Conservation (phyloP, 805 yeast species). For the Kodamaea kaohsiungensis region DNA sequence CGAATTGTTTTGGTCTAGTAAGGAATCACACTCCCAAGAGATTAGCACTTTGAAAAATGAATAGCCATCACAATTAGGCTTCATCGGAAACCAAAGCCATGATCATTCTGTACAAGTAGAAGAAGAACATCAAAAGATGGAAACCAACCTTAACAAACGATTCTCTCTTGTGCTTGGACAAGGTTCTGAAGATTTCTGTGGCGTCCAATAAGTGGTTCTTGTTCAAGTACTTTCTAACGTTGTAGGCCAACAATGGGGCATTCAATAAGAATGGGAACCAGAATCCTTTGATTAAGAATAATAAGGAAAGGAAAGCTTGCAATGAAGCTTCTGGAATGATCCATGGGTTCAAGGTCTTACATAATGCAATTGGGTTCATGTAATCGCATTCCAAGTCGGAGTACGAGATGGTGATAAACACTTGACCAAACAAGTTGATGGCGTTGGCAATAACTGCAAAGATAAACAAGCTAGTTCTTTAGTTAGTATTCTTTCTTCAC, state of each 20-base stretch:
- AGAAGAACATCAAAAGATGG: slow-evolving; percentile 90
- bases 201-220: slow-evolving; percentile 91
- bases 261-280: slow-evolving; percentile 88
- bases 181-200: slow-evolving; percentile 94
- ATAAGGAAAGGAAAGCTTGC: slow-evolving; percentile 68
- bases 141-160: slow-evolving; percentile 87
- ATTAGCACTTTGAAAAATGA: background rate
- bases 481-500: slow-evolving; percentile 12
- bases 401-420: slow-evolving; percentile 92
- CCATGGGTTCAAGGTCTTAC: slow-evolving; percentile 87
- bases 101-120: slow-evolving; percentile 93
- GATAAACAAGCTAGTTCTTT: slow-evolving; percentile 55
- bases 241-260: slow-evolving; percentile 81
- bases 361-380: slow-evolving; percentile 95
- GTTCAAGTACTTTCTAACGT: slow-evolving; percentile 73
- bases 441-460: slow-evolving; percentile 84
- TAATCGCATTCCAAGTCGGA: slow-evolving; percentile 95
- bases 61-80: slow-evolving; percentile 5
- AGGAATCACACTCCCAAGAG: too few relatives aligned
- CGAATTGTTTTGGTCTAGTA: background rate
- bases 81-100: slow-evolving; percentile 82
- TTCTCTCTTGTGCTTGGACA: slow-evolving; percentile 90
- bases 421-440: slow-evolving; percentile 85
- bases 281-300: slow-evolving; percentile 83
- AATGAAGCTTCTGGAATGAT: slow-evolving; percentile 87